Base-by-base conservation (phyloP, 441 rosid species). In the Populus tomentosa region DNA sequence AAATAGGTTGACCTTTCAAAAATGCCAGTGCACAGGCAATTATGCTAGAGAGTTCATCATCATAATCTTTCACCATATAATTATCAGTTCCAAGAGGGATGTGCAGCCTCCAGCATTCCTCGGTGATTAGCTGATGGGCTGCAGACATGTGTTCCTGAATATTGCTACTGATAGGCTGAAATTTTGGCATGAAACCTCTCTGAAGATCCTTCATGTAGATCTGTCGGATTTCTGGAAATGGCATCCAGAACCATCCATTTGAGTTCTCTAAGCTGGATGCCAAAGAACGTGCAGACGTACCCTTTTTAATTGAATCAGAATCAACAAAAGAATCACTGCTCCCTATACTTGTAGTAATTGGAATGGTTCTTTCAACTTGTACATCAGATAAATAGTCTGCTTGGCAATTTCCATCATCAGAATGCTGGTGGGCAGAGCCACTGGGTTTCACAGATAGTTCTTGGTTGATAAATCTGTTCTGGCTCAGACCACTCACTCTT, bases 11-110 rank as follows among this genome's bases (percentile, higher is more conserved):
- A 72, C 85, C 87, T 82, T 88, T 87, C 84, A 90, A 69, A 80
- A 86, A 82, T 46, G 92, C 88, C 83, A 96, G 82, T 18, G 98
- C 97, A 66, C 98, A 96, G 76, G 98, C 94, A 78, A 96, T 96
- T 75, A 94, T 75, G 81, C 98, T 96, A 9, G 99, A 94, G 78
- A 94, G 87, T 84, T 96, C 99, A 66, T 91, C 94, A 78, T 96
- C 99, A 82, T 88, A 88, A 82, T 92, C 98, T 13, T 95, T 90
- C 80, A 96, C 87, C 11, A 96, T 77, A 76, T 84, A 86, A 61
- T 85, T 77, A 77, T 87, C 89, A 40, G 80, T 86, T 76, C 84
- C 90, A 67, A 94, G 78, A 63, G 96, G 94, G 67, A 94, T 80
- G 82, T 88, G 98, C 62, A 94, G 83, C 89, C 98, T 89, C 77